These are phyloP conservation scores for Mallotus japonicus DNA, from an alignment of 441 rosid species.

Conservation along the genomic window DNA sequence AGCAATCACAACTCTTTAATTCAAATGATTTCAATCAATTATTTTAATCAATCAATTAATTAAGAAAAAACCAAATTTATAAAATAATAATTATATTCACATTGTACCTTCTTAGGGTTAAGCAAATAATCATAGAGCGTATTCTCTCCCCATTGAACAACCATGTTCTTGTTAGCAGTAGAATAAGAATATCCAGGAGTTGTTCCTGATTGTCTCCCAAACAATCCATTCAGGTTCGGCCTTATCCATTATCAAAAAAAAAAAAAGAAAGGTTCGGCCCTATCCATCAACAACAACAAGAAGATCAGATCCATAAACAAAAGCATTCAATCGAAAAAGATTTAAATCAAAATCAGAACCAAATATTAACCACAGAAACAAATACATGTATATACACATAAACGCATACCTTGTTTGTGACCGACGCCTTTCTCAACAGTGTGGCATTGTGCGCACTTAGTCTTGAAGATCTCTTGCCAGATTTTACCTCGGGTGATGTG, in stretches of 20 bases:
- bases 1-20: no score
- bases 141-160: constrained; percentile 50
- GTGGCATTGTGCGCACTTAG: constrained; percentile 89
- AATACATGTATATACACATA: no score
- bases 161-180: constrained; percentile 56
- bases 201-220: constrained; percentile 85
- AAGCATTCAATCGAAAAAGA: not conserved
- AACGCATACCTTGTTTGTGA: constrained; percentile 70
- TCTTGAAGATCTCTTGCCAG: constrained; percentile 76
- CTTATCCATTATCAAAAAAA: no score
- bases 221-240: constrained; percentile 77
- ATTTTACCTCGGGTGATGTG: constrained; percentile 39
- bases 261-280: no score
- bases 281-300: constrained; percentile 10
- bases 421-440: constrained; percentile 86
- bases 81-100: not conserved
- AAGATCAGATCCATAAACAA: not conserved
- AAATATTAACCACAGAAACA: not conserved
- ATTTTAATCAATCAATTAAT: no score
- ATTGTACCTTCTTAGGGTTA: constrained; percentile 55
- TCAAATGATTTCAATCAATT: not conserved
- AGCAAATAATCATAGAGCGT: constrained; percentile 55
- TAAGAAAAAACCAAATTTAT: not conserved
- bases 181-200: constrained; percentile 57
- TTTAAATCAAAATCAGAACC: not conserved